These are phyloP conservation scores for Erysiphe neolycopersici DNA, from an alignment of 2,329 filamentous ascomycete species.

Conservation along the genomic window DNA sequence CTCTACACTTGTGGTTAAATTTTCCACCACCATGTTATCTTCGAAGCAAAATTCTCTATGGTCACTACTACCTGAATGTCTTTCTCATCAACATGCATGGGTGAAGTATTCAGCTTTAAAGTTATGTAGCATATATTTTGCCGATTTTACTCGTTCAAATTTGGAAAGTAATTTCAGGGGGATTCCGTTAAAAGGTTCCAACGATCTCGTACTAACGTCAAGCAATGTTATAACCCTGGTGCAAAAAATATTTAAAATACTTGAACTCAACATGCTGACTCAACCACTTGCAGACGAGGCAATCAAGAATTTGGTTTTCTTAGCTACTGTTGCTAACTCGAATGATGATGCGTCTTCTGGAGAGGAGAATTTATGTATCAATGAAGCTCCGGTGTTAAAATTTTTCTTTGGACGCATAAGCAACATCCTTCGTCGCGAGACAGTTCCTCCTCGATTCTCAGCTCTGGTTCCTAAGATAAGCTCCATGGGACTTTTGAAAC, in stretches of 20 bases:
- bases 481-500: conserved; percentile 46
- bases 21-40: conserved; percentile 36
- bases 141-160: conserved; percentile 45
- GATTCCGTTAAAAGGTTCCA: conserved; percentile 38
- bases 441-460: conserved; percentile 31
- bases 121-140: conserved; percentile 51
- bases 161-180: conserved; percentile 23
- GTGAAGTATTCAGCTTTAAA: conserved; percentile 55
- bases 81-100: conserved; percentile 44
- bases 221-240: conserved; percentile 35
- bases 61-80: conserved; percentile 36
- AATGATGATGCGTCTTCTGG: conserved; percentile 21
- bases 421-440: conserved; percentile 52
- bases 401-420: conserved; percentile 61
- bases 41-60: conserved; percentile 38
- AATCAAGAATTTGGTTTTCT: conserved; percentile 58
- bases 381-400: conserved; percentile 26
- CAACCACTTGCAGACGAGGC: conserved; percentile 55
- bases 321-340: conserved; percentile 37
- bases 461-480: conserved; percentile 49
- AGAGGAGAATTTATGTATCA: conserved; percentile 19
- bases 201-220: conserved; percentile 39
- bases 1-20: conserved; percentile 36
- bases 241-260: conserved; percentile 21
- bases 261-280: conserved; percentile 37